Evolutionary conservation across 2,329 filamentous ascomycete species (phyloP).

Genomic region (Lasiodiplodia gonubiensis): DNA sequence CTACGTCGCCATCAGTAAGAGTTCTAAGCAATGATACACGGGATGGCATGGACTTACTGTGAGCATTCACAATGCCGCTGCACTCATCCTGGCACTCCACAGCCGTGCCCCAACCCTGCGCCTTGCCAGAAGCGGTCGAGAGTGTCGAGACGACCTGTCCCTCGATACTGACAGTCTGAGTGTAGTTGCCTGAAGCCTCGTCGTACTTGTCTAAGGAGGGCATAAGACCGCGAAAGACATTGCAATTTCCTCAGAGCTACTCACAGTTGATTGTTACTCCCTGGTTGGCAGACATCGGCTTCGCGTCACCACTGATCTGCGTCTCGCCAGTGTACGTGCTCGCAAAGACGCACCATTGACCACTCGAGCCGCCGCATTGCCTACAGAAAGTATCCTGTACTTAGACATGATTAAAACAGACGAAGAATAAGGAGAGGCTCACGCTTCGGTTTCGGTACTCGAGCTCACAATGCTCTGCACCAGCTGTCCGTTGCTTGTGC

Average conservation of each 20-base stretch:
- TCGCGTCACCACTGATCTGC: slow-evolving; percentile 44
- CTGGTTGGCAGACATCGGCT: slow-evolving; percentile 34
- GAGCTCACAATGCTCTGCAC: slow-evolving; percentile 52
- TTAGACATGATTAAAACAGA: not conserved
- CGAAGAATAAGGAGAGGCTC: no score
- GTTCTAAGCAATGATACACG: not conserved
- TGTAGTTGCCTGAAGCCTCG: slow-evolving; percentile 48
- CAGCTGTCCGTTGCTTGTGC: slow-evolving; percentile 56
- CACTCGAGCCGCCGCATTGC: slow-evolving; percentile 14
- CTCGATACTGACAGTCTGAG: slow-evolving; percentile 48
- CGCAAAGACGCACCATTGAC: slow-evolving; percentile 51
- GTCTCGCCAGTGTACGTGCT: slow-evolving; percentile 40
- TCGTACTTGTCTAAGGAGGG: slow-evolving; percentile 44
- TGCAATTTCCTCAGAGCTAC: not conserved
- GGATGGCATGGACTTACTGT: slow-evolving; percentile 38
- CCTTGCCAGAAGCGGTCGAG: slow-evolving; percentile 51
- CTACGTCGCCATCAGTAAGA: not conserved
- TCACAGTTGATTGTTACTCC: slow-evolving; percentile 50
- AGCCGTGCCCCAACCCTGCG: slow-evolving; percentile 52
- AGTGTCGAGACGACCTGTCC: slow-evolving; percentile 49
- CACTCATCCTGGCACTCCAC: slow-evolving; percentile 49
- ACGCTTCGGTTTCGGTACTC: slow-evolving; percentile 4
- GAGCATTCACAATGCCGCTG: slow-evolving; percentile 50
- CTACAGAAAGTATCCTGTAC: not conserved
- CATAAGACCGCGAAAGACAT: not conserved